Percentiles rank a stretch among this genome's conserved stretches.
These are phyloP conservation scores for Piedraia hortae DNA, from an alignment of 2,329 filamentous ascomycete genomes.

Conservation along the genomic window DNA sequence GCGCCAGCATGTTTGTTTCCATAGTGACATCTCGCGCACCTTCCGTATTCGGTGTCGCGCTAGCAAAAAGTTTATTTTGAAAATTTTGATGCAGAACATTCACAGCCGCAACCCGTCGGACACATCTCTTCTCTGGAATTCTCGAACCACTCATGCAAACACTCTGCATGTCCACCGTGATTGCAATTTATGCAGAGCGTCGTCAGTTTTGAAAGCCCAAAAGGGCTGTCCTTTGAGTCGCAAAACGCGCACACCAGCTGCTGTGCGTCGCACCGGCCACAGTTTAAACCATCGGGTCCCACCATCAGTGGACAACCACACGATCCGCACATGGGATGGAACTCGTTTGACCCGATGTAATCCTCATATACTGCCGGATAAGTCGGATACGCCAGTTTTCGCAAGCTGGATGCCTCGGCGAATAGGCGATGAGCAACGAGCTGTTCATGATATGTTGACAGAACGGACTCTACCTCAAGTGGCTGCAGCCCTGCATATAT, in stretches of 20 bases:
- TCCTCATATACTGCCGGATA: conserved; percentile 31
- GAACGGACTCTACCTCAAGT: conserved; percentile 26
- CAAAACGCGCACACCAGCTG: conserved; percentile 18
- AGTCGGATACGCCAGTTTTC: conserved; percentile 25
- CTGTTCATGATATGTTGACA: conserved; percentile 29
- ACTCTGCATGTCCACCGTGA: conserved; percentile 30
- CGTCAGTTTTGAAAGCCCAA: conserved; percentile 3
- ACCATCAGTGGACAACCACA: conserved; percentile 30
- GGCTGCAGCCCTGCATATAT: conserved; percentile 20
- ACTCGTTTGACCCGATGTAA: conserved; percentile 24
- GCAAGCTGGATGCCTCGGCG: conserved; percentile 27
- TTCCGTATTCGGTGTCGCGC: neutral
- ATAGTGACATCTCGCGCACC: neutral
- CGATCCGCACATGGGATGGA: conserved; percentile 26
- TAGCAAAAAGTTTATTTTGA: neutral
- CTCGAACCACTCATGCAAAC: conserved; percentile 28
- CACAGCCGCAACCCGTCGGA: conserved; percentile 26
- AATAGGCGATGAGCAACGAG: conserved; percentile 20
- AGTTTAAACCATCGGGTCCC: conserved; percentile 22
- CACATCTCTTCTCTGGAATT: conserved; percentile 26
- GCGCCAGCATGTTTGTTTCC: neutral
- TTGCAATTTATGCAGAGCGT: conserved; percentile 31
- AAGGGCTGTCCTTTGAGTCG: conserved; percentile 18
- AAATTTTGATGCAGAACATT: conserved; percentile 18
- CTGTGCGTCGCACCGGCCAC: conserved; percentile 21